Evolutionary conservation across 495 filamentous ascomycete genomes (phyloP).

Genomic region (Talaromyces adpressus): DNA sequence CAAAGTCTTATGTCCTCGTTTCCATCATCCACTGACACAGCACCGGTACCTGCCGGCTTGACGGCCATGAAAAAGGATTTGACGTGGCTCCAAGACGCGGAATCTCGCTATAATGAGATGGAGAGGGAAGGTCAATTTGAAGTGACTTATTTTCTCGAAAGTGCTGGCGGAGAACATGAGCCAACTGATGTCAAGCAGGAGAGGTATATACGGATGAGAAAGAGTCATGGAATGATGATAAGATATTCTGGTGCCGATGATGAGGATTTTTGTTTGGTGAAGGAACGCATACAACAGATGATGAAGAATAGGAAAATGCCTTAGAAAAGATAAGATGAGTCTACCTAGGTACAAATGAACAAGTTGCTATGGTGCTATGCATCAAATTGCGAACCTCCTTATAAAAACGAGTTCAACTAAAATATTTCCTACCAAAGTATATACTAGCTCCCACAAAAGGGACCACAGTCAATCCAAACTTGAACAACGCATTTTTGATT

Average conservation of each 20-base stretch:
- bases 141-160: slow-evolving; percentile 4
- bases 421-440: neutral
- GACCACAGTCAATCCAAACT: neutral
- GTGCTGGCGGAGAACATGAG: neutral
- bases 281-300: neutral
- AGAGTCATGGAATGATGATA: slow-evolving; percentile 7
- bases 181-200: neutral
- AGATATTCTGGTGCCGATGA: neutral
- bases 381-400: neutral
- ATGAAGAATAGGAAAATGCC: neutral
- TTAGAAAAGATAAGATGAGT: neutral
- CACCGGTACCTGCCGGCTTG: neutral
- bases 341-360: neutral
- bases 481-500: neutral
- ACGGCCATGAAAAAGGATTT: neutral
- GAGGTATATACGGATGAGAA: neutral
- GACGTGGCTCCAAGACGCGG: neutral
- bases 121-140: neutral
- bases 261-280: slow-evolving; percentile 1
- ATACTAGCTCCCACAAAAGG: neutral
- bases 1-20: neutral
- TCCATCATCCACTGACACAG: neutral
- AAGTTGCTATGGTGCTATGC: neutral
- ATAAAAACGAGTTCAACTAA: neutral
- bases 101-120: neutral